Conservation (phyloP, 2,329 filamentous ascomycete genomes). For the Fusarium sp. region DNA sequence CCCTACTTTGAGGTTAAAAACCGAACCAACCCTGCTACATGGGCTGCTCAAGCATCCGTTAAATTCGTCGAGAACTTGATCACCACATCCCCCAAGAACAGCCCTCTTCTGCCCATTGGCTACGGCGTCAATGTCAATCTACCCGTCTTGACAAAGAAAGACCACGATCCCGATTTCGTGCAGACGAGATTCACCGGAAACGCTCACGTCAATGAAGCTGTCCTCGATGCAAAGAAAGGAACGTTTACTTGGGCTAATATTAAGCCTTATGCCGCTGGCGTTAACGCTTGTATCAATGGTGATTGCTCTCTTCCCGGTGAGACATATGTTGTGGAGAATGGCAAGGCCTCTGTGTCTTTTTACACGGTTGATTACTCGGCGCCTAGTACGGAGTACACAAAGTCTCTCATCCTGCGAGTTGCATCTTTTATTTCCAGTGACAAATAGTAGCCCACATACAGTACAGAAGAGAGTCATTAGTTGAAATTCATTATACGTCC, state of each 20-base stretch:
- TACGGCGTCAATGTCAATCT: conserved; percentile 67
- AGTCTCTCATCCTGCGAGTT: conserved; percentile 44
- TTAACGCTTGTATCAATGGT: conserved; percentile 64
- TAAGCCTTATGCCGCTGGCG: conserved; percentile 53
- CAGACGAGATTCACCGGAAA: conserved; percentile 63
- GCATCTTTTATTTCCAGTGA: conserved; percentile 29
- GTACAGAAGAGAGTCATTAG: background rate
- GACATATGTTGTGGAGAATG: conserved; percentile 59
- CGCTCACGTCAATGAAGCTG: conserved; percentile 60
- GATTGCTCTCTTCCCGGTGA: conserved; percentile 64
- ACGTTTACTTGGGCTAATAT: conserved; percentile 59
- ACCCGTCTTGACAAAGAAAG: conserved; percentile 57
- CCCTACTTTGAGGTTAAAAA: conserved; percentile 56
- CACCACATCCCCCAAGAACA: conserved; percentile 49
- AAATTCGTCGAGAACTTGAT: conserved; percentile 60
- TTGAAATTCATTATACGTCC: background rate
- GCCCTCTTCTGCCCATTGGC: conserved; percentile 58
- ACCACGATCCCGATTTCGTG: conserved; percentile 57
- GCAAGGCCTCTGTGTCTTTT: conserved; percentile 57
- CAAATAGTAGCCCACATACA: background rate
- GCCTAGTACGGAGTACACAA: conserved; percentile 49
- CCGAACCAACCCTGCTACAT: conserved; percentile 59
- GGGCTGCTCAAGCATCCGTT: conserved; percentile 57
- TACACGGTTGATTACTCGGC: conserved; percentile 66
- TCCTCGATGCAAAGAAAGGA: conserved; percentile 57